phyloP scores from a whole-genome alignment of 2,329 filamentous ascomycete species.

The Aspergillus viridinutans region DNA sequence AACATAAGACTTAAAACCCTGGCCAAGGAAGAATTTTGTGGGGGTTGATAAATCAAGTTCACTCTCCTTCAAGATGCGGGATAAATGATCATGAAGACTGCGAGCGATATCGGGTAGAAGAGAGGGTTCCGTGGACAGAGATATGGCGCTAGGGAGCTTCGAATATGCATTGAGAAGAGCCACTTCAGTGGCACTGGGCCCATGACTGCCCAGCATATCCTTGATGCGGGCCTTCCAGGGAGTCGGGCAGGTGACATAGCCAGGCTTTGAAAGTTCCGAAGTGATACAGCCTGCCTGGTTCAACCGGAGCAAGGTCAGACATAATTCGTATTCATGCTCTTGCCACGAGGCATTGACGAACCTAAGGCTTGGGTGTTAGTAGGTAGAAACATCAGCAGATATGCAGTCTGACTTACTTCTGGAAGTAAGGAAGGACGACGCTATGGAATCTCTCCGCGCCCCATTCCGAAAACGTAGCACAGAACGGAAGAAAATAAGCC shows the following conservation, averaged over 20 bases:
- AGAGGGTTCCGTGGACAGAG: conserved; percentile 56
- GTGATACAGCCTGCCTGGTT: conserved; percentile 49
- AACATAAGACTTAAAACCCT: conserved; percentile 70
- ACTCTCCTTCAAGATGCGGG: conserved; percentile 60
- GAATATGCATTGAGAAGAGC: conserved; percentile 66
- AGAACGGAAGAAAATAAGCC: conserved; percentile 77
- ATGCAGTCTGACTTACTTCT: conserved; percentile 53
- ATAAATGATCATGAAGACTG: conserved; percentile 62
- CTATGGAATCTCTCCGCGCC: conserved; percentile 70
- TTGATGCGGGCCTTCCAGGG: conserved; percentile 69
- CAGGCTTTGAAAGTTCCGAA: conserved; percentile 37
- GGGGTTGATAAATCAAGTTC: conserved; percentile 58
- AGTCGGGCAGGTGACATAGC: conserved; percentile 38
- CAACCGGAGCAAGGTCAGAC: conserved; percentile 64
- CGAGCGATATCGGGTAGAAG: conserved; percentile 64
- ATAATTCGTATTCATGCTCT: conserved; percentile 64
- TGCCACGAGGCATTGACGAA: conserved; percentile 73
- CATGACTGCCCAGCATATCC: conserved; percentile 56
- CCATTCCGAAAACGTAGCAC: conserved; percentile 71
- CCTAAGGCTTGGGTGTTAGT: conserved; percentile 38
- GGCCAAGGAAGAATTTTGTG: conserved; percentile 68
- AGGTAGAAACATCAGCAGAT: conserved; percentile 5
- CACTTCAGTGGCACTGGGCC: conserved; percentile 52
- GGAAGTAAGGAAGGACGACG: conserved; percentile 75
- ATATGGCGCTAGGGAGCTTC: conserved; percentile 58